These are phyloP conservation scores for Kondoa subrosea DNA, from an alignment of 768 basidiomycete genomes.

Conservation along the genomic window DNA sequence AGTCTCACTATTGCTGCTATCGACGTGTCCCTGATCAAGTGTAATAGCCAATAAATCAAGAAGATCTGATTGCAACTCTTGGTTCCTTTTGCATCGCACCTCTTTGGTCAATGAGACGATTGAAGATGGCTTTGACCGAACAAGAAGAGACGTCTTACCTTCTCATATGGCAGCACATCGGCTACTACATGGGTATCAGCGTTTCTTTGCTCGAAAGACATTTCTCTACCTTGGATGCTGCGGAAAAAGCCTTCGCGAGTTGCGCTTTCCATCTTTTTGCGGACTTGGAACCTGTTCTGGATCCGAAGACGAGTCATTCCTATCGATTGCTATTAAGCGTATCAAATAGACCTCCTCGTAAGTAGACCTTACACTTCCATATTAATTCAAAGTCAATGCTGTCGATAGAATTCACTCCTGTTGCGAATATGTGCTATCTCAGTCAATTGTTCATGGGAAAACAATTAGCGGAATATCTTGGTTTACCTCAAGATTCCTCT, in stretches of 20 bases:
- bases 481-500: not conserved
- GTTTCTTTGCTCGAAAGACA: slow-evolving; percentile 21
- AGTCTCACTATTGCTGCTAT: slow-evolving; percentile 11
- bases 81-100: slow-evolving; percentile 31
- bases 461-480: not conserved
- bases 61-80: slow-evolving; percentile 29
- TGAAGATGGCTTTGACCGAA: slow-evolving; percentile 22
- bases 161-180: slow-evolving; percentile 30
- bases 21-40: not conserved
- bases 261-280: not conserved
- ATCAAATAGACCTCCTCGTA: not conserved
- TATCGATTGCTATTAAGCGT: not conserved
- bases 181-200: slow-evolving; percentile 32
- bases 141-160: slow-evolving; percentile 28
- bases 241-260: slow-evolving; percentile 27
- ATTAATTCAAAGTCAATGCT: not conserved
- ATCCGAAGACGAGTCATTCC: not conserved
- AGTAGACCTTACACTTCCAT: not conserved
- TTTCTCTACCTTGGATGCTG: slow-evolving; percentile 22
- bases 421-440: not conserved
- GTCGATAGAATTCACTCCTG: not conserved
- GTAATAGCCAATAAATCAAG: not conserved
- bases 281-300: not conserved
- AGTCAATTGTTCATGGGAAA: not conserved
- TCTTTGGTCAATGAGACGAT: slow-evolving; percentile 28